These are phyloP conservation scores for Hymenoscyphus infarciens DNA, from an alignment of 2,329 filamentous ascomycete species.

Conservation along the genomic window DNA sequence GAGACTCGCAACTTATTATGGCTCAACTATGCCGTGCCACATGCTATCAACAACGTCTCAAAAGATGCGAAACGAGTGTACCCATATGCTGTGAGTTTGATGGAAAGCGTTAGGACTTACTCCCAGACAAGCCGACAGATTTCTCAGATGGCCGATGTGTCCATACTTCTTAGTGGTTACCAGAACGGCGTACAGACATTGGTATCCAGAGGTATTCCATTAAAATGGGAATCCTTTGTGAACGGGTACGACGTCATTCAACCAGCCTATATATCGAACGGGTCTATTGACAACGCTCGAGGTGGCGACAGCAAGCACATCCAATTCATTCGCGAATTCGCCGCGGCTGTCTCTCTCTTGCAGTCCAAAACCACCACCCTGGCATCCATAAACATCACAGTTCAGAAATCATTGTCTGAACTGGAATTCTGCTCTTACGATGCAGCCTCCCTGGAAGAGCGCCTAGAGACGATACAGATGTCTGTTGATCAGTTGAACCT, in stretches of 20 bases:
- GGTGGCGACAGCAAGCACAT: slow-evolving; percentile 84
- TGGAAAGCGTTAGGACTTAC: slow-evolving; percentile 96
- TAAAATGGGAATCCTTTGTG: slow-evolving; percentile 97
- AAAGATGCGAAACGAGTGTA: slow-evolving; percentile 99
- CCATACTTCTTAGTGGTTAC: slow-evolving; percentile 84
- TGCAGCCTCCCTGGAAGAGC: slow-evolving; percentile 70
- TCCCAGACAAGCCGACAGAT: slow-evolving; percentile 85
- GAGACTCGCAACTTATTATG: slow-evolving; percentile 94
- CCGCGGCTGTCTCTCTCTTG: slow-evolving; percentile 77
- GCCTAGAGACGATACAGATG: slow-evolving; percentile 81
- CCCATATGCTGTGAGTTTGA: slow-evolving; percentile 93
- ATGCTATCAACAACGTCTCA: slow-evolving; percentile 90
- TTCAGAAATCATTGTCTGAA: slow-evolving; percentile 78
- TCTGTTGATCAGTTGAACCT: slow-evolving; percentile 95
- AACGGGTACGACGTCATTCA: slow-evolving; percentile 90
- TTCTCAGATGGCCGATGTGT: slow-evolving; percentile 78
- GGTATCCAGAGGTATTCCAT: slow-evolving; percentile 79
- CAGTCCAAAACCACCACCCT: slow-evolving; percentile 84
- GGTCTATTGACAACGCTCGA: slow-evolving; percentile 56
- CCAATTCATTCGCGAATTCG: slow-evolving; percentile 93
- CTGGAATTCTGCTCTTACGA: slow-evolving; percentile 83
- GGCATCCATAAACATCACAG: slow-evolving; percentile 71
- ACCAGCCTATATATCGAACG: slow-evolving; percentile 55
- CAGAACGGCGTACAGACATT: slow-evolving; percentile 84
- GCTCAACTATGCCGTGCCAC: slow-evolving; percentile 91